phyloP scores from a whole-genome alignment of 768 basidiomycete genomes.

The Leucogyrophana mollusca region DNA sequence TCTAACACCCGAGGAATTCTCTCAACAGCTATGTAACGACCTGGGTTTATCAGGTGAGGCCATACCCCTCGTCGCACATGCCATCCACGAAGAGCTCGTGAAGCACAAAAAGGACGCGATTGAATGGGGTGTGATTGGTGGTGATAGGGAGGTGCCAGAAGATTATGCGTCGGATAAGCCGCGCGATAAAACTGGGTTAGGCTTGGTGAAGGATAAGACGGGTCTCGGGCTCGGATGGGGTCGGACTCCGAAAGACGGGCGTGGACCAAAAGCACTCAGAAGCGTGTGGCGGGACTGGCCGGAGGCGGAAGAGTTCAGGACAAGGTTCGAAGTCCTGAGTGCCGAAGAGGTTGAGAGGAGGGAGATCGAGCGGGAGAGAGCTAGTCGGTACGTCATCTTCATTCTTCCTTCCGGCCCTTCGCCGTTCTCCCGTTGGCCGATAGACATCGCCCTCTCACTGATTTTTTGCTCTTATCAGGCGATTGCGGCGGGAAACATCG shows the following conservation, averaged over 20 bases:
- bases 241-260: constrained; percentile 71
- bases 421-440: background rate
- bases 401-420: background rate
- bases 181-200: constrained; percentile 49
- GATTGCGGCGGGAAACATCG: constrained; percentile 62
- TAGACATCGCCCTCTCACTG: constrained; percentile 2
- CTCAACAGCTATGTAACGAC: constrained; percentile 76
- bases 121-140: constrained; percentile 88
- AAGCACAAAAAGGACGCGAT: constrained; percentile 95
- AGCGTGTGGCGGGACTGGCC: constrained; percentile 96
- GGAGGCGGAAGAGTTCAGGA: constrained; percentile 88
- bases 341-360: constrained; percentile 90
- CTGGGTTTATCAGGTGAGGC: constrained; percentile 89
- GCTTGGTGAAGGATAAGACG: constrained; percentile 76
- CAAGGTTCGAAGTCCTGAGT: constrained; percentile 81
- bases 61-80: constrained; percentile 84
- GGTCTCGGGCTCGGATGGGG: constrained; percentile 78
- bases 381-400: constrained; percentile 50
- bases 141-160: constrained; percentile 39
- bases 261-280: constrained; percentile 77
- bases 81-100: constrained; percentile 92
- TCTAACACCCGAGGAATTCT: constrained; percentile 85
- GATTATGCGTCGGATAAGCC: constrained; percentile 28
- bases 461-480: constrained; percentile 33
- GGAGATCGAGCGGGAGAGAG: constrained; percentile 85